Percentiles rank a stretch among this genome's conserved stretches.
Evolutionary conservation across 345 rosid genomes (phyloP).

Genomic region (Turnera subulata): DNA sequence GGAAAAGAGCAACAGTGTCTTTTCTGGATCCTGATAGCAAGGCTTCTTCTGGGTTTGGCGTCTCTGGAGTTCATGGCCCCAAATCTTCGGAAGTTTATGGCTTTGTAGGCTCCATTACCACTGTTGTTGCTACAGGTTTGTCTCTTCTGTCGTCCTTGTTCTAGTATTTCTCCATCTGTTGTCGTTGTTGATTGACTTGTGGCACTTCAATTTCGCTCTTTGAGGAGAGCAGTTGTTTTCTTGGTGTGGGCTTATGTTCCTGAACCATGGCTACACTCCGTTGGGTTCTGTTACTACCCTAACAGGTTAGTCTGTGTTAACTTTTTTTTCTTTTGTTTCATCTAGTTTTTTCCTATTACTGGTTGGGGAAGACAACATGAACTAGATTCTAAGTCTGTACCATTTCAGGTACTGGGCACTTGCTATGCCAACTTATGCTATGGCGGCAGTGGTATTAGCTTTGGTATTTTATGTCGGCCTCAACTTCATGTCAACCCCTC

Average conservation of each 20-base stretch:
- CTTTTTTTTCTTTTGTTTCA: not conserved
- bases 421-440: constrained; percentile 67
- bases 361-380: not conserved
- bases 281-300: constrained; percentile 74
- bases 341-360: too few relatives aligned
- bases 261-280: constrained; percentile 54
- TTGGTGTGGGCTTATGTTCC: constrained; percentile 90
- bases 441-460: constrained; percentile 48
- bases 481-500: constrained; percentile 70
- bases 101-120: constrained; percentile 77
- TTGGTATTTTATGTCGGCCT: constrained; percentile 65
- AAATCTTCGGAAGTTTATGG: constrained; percentile 86
- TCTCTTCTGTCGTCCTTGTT: not conserved
- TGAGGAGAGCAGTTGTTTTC: constrained; percentile 41
- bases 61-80: constrained; percentile 68
- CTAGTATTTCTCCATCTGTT: not conserved
- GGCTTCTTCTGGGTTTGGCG: constrained; percentile 42
- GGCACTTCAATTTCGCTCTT: not conserved
- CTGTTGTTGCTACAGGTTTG: constrained; percentile 77
- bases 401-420: constrained; percentile 75
- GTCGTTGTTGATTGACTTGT: not conserved
- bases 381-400: not conserved
- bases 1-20: constrained; percentile 39
- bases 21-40: constrained; percentile 42
- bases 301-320: constrained; percentile 43